Evolutionary conservation across 768 basidiomycete genomes (phyloP).

Genomic region (Psilocybe subaeruginosa): DNA sequence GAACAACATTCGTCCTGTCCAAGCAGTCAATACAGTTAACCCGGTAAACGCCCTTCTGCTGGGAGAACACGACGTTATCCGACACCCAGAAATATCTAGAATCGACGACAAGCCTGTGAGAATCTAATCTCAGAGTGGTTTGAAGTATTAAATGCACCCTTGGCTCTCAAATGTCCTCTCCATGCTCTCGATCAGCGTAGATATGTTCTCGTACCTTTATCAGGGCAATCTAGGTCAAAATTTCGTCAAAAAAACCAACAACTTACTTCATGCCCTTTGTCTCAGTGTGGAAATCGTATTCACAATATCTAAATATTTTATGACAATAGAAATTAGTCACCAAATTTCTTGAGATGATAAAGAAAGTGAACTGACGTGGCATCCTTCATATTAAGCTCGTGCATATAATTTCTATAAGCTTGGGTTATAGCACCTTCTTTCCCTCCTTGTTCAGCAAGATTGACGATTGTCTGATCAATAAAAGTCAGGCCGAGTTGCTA

Average conservation of each 20-base stretch:
- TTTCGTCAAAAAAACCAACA: background rate
- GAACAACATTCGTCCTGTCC: conserved; percentile 94
- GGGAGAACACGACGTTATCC: conserved; percentile 66
- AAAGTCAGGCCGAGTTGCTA: no score
- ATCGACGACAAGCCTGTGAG: background rate
- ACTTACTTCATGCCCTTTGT: conserved; percentile 93
- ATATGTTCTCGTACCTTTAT: conserved; percentile 86
- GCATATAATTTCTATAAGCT: conserved; percentile 74
- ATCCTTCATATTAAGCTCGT: conserved; percentile 56
- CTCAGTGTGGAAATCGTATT: conserved; percentile 93
- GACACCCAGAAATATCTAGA: conserved; percentile 83
- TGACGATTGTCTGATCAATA: conserved; percentile 70
- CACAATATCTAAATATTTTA: conserved; percentile 56
- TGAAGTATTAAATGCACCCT: conserved; percentile 51
- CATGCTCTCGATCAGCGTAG: conserved; percentile 71
- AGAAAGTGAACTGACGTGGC: conserved; percentile 47
- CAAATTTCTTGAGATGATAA: background rate
- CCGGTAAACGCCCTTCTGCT: conserved; percentile 86
- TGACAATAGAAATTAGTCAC: conserved; percentile 6
- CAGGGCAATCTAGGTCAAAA: background rate
- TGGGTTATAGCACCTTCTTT: conserved; percentile 83
- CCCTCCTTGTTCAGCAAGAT: conserved; percentile 89
- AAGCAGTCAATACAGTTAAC: conserved; percentile 96
- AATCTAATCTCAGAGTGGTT: background rate
- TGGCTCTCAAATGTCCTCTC: conserved; percentile 78